These are phyloP conservation scores for Pythium insidiosum DNA, from an alignment of 352 stramenopile species.

Conservation along the genomic window DNA sequence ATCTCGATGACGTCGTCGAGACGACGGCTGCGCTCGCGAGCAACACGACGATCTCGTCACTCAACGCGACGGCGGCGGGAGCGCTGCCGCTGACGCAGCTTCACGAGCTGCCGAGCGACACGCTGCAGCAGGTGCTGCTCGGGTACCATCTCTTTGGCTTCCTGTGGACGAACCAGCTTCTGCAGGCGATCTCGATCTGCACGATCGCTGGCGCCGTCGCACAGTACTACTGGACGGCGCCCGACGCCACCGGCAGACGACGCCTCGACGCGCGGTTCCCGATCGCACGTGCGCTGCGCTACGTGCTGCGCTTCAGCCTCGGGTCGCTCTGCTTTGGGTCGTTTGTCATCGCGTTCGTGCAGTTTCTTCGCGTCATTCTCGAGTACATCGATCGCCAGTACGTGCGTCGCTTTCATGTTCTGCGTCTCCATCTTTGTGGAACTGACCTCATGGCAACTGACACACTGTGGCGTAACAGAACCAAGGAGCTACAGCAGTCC, in stretches of 20 bases:
- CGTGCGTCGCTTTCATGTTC: constrained; percentile 6
- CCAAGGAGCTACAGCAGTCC: constrained; percentile 58
- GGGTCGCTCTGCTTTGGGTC: constrained; percentile 95
- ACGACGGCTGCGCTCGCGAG: constrained; percentile 8
- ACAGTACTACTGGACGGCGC: constrained; percentile 90
- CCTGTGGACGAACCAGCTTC: constrained; percentile 95
- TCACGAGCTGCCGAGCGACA: constrained; percentile 32
- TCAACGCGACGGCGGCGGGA: constrained; percentile 5
- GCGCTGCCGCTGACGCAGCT: constrained; percentile 23
- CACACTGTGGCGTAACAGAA: constrained; percentile 32
- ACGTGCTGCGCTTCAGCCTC: constrained; percentile 85
- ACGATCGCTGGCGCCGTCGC: constrained; percentile 87
- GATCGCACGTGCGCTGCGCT: constrained; percentile 42
- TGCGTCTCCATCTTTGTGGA: not conserved
- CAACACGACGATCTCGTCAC: not conserved
- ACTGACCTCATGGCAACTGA: no score
- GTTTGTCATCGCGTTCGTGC: constrained; percentile 95
- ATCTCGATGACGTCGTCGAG: constrained; percentile 24
- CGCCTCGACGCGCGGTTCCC: constrained; percentile 49
- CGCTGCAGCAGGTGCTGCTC: constrained; percentile 44
- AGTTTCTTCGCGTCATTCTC: constrained; percentile 91
- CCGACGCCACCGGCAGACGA: constrained; percentile 22
- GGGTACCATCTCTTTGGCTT: constrained; percentile 91
- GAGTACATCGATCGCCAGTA: constrained; percentile 93
- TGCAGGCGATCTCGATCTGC: constrained; percentile 94